These are phyloP conservation scores for Lachancea sp. DNA, from an alignment of 805 yeast species.

Conservation along the genomic window DNA sequence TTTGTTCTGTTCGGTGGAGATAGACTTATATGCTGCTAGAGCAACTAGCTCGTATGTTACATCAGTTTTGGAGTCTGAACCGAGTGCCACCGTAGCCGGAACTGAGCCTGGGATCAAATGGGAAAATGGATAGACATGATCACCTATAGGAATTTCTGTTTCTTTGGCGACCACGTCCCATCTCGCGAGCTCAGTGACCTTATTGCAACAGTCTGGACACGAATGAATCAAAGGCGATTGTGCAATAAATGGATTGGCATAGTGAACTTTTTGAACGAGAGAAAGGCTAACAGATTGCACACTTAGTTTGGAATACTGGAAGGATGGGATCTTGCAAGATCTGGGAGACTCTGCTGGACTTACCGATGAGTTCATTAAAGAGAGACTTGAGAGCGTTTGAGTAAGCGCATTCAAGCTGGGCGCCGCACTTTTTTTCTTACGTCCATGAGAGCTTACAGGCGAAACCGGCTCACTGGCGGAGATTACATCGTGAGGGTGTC, in stretches of 20 bases:
- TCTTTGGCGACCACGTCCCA: slow-evolving; percentile 77
- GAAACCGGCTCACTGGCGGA: slow-evolving; percentile 14
- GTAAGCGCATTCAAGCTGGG: slow-evolving; percentile 15
- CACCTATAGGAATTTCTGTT: slow-evolving; percentile 54
- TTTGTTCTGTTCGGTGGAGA: slow-evolving; percentile 13
- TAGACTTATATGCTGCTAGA: slow-evolving; percentile 39
- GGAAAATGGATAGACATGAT: slow-evolving; percentile 88
- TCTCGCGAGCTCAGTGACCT: slow-evolving; percentile 59
- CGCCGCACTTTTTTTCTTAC: slow-evolving; percentile 13
- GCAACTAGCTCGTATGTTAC: slow-evolving; percentile 78
- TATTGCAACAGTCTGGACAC: slow-evolving; percentile 54
- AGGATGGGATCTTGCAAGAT: slow-evolving; percentile 2
- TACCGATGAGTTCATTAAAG: slow-evolving; percentile 14
- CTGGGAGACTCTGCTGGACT: slow-evolving; percentile 18
- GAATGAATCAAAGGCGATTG: slow-evolving; percentile 41
- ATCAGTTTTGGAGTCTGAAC: slow-evolving; percentile 43
- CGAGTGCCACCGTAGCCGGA: slow-evolving; percentile 67
- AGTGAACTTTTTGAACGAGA: slow-evolving; percentile 64
- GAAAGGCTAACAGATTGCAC: slow-evolving; percentile 55
- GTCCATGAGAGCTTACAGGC: slow-evolving; percentile 15
- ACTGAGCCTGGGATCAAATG: slow-evolving; percentile 81
- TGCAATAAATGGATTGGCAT: slow-evolving; percentile 60
- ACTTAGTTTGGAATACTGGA: slow-evolving; percentile 29
- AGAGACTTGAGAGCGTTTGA: slow-evolving; percentile 22
- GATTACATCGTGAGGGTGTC: slow-evolving; percentile 24